Percentiles rank a stretch among this genome's conserved stretches.
phyloP scores from a whole-genome alignment of 345 rosid species.

The Brassica napus region DNA sequence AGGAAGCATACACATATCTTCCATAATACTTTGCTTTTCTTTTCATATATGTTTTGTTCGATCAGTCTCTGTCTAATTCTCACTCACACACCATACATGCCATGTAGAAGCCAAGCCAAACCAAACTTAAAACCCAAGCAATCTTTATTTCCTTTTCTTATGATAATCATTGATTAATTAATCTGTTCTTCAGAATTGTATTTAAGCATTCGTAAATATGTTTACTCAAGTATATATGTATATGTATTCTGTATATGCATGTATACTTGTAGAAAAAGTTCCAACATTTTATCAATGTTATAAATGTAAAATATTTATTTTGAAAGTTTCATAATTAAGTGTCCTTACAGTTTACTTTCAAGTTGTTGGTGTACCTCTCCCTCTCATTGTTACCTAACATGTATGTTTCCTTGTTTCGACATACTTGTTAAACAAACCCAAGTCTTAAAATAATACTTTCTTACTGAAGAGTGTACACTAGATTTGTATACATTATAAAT shows the following conservation, averaged over 20 bases:
- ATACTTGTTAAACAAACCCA: conserved; percentile 28
- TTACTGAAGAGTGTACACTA: not conserved
- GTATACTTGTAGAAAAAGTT: not conserved
- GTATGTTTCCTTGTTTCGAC: conserved; percentile 22
- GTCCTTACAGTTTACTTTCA: conserved; percentile 21
- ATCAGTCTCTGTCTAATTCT: conserved; percentile 26
- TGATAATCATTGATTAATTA: conserved; percentile 11
- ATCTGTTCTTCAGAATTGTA: not conserved
- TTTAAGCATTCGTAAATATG: not conserved
- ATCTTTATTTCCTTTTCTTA: conserved; percentile 22
- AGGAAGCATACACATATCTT: conserved; percentile 31
- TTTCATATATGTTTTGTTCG: conserved; percentile 24
- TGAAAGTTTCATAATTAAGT: not conserved
- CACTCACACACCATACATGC: conserved; percentile 33
- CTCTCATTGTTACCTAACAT: conserved; percentile 24
- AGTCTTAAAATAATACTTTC: conserved; percentile 4
- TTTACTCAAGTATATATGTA: not conserved
- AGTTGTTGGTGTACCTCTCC: conserved; percentile 32
- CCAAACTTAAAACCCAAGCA: conserved; percentile 72
- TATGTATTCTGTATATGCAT: not conserved
- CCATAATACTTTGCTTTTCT: conserved; percentile 43
- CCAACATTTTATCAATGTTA: not conserved
- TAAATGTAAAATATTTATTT: conserved; percentile 4
- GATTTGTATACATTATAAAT: not conserved
- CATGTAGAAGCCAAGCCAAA: conserved; percentile 27